phyloP scores from a whole-genome alignment of 2,329 filamentous ascomycete species.

The Orbilia quercus region DNA sequence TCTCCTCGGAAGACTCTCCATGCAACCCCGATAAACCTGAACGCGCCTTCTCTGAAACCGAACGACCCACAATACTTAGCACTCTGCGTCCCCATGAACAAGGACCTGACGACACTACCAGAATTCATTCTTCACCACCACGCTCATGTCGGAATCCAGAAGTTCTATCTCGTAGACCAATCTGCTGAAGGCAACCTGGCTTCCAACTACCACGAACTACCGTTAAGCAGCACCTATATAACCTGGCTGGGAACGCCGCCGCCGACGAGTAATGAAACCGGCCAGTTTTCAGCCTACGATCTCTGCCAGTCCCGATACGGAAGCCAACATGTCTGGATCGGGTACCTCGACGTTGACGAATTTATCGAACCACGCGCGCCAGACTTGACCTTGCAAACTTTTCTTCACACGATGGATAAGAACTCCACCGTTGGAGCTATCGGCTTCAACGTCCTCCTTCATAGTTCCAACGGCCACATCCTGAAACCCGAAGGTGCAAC shows the following conservation, averaged over 20 bases:
- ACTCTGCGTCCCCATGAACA: slow-evolving; percentile 45
- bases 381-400: slow-evolving; percentile 58
- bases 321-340: slow-evolving; percentile 61
- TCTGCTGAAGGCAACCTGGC: slow-evolving; percentile 39
- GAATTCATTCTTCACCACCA: slow-evolving; percentile 52
- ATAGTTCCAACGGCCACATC: slow-evolving; percentile 60
- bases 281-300: slow-evolving; percentile 56
- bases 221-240: slow-evolving; percentile 45
- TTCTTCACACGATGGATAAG: slow-evolving; percentile 58
- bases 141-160: slow-evolving; percentile 42
- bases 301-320: slow-evolving; percentile 58
- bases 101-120: slow-evolving; percentile 44
- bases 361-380: slow-evolving; percentile 60
- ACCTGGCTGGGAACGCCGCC: slow-evolving; percentile 41
- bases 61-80: slow-evolving; percentile 43
- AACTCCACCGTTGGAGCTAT: slow-evolving; percentile 60
- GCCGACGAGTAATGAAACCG: slow-evolving; percentile 39
- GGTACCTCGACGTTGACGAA: slow-evolving; percentile 62
- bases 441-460: slow-evolving; percentile 61
- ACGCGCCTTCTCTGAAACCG: slow-evolving; percentile 50
- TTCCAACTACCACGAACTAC: slow-evolving; percentile 40
- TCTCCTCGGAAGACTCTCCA: slow-evolving; percentile 50
- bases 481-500: slow-evolving; percentile 57
- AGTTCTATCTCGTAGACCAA: slow-evolving; percentile 52
- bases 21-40: slow-evolving; percentile 53